Evolutionary conservation across 176 grass and related monocot species (phyloP).

Genomic region (Pontederia crassipes): DNA sequence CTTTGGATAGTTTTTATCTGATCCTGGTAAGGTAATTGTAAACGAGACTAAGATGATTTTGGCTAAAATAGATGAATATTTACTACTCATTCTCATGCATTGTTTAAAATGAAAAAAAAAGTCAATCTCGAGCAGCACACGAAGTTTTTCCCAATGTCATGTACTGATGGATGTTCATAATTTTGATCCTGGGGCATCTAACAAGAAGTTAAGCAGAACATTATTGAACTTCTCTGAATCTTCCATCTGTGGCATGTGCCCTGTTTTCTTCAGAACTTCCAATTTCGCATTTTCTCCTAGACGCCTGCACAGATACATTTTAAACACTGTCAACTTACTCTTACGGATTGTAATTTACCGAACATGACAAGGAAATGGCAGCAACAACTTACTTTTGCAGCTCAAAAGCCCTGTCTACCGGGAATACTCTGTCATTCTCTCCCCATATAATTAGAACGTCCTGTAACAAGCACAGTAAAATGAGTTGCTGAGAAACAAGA

Average conservation of each 20-base stretch:
- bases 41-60: too few species aligned
- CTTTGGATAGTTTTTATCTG: too few species aligned
- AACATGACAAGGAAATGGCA: neutral
- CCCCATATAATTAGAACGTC: constrained; percentile 83
- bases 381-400: constrained; percentile 37
- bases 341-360: neutral
- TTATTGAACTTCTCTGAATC: constrained; percentile 55
- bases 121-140: too few species aligned
- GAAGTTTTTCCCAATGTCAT: too few species aligned
- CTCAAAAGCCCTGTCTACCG: constrained; percentile 45
- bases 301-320: constrained; percentile 28
- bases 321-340: constrained; percentile 13
- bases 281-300: constrained; percentile 56
- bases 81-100: too few species aligned
- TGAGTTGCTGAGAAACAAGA: neutral
- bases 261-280: constrained; percentile 58
- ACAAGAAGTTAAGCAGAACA: constrained; percentile 54
- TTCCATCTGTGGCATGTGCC: constrained; percentile 65
- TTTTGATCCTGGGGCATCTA: constrained; percentile 2
- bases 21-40: too few species aligned
- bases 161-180: too few species aligned
- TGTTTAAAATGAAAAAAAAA: too few species aligned
- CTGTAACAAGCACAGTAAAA: constrained; percentile 15
- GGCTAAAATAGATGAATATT: too few species aligned
- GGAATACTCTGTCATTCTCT: constrained; percentile 78